Base-by-base conservation (phyloP, 163 green algal species). In the Chlorella variabilis region DNA sequence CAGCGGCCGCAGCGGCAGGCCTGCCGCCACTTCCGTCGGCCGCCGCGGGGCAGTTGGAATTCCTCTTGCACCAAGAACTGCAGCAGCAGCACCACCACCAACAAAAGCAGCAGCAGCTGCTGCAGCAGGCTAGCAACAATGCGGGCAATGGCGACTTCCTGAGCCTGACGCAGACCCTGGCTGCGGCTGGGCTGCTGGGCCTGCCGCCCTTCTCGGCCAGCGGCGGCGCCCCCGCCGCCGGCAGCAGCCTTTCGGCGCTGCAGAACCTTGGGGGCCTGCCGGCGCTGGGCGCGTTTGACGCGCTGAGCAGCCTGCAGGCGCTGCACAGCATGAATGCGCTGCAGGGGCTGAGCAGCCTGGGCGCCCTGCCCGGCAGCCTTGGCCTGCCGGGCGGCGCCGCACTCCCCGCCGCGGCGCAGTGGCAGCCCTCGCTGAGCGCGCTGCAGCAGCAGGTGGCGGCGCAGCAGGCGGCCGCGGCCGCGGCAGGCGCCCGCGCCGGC, bases 341-440 rank as follows among this genome's bases (percentile, higher is more conserved):
- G 59, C 59, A 67, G 29, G 59, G n/a, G 59, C 59, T 67, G n/a
- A 54, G 45, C 45, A 54, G 45, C 51, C 59, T 67, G 17, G 59
- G 59, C 27, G 5, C 59, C 8, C 59, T 38, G 27, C 59, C 54
- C 4, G 23, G 23, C 7, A n/a, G 54, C 54, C 54, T 62, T 9
- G 54, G 54, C 54, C 54, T 62, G 54, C 54, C 54, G 25, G 54
- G 23, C 23, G 54, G 54, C 23, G 54, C 54, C 54, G 25, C 15
- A 9, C 15, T 15, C 45, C 11, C 11, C 15, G 45, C 45, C 54
- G 18, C 54, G 9, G 8, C 59, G 27, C 59, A 36, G 59, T 27
- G 5, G 54, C 59, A 67, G 59, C 9, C n/a, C 29, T 42, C 18
- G 20, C 68, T 31, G 63, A 31, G 21, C n/a, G n/a, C 21, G 25